Base-by-base conservation (phyloP, 306 rosid species). In the Fagus sylvatica region DNA sequence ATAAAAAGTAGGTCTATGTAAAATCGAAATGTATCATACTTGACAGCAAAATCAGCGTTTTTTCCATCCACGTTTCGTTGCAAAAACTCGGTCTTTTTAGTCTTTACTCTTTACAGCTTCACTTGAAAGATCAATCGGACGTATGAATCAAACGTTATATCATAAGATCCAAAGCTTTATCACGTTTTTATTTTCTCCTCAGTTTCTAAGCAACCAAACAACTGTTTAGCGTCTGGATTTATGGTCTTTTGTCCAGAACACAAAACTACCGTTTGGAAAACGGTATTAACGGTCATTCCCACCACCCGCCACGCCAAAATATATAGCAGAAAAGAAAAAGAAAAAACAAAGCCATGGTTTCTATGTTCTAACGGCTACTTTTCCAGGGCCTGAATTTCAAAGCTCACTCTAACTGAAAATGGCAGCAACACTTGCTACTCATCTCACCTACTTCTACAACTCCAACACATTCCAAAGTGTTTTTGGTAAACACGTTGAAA, bases 351-450 rank as follows among this genome's bases (percentile, higher is more conserved):
- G 7, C 22, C 49, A 3, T 62, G 19, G 1, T 36, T 34, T 8
- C 15, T 10, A 13, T 11, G 51, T 1, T 56, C 8, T 22, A 60
- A 65, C 4, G 71, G 71, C 32, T 17, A 65, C 28, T 37, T 37
- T 19, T 39, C 12, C 48, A 1, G 30, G 28, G n/a, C 32, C 46
- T 16, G 13, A 62, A 36, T 19, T 4, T 6, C 9, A 61, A 16
- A 55, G 51, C 15, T 30, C 32, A 2, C 16, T 8, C 51, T 65
- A 2, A 49, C 22, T 55, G 48, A 66, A 64, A 76, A 89, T 89
- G 91, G 75, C 80, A n/a, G 69, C 78, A 53, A 5, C 84, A 6
- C 71, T 87, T 57, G 2, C 83, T 39, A 28, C 3, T 43, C 55
- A 53, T 51, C 80, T 75, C 72, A 64, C 5, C 75, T 37, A 61